Base-by-base conservation (phyloP, 1,284 basidiomycete genomes). In the Megacollybia platyphylla region DNA sequence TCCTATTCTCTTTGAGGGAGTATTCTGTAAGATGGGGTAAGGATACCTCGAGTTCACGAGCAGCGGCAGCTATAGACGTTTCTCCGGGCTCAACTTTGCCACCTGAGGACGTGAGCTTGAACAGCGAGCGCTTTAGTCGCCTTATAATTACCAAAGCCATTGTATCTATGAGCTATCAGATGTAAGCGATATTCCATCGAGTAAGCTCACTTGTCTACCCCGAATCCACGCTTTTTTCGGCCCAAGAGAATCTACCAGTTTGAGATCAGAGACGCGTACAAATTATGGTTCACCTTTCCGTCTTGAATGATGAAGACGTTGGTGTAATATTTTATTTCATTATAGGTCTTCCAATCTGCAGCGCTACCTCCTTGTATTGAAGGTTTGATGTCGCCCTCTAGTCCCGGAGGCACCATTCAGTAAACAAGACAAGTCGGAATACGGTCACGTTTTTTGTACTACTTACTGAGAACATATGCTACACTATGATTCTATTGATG, bases 191-290 rank as follows among this genome's bases (percentile, higher is more conserved):
- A 41, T 32, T 40, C 24, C 35, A 39, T 11, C 13, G n/a, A 37
- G 20, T 10, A 18, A 6, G 58, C 76, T 46, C 49, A 81, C 80
- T 73, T 62, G 45, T 68, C 64, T 31, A 63, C 57, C 2, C 81
- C 83, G 51, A 84, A 75, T 1, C 82, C 83, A 29, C 83, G 65
- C 54, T 82, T 83, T 58, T 87, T 87, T 49, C 68, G 66, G 3
- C 83, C 82, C 0, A 87, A 64, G 1, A 86, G 61, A 5, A 85
- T 62, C 56, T 41, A 27, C 5, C 27, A 42, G 7, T 10, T 28
- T 10, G 17, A 38, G 17, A 29, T 24, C 26, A 7, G 29, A 32
- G 27, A 36, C 24, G 29, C 15, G 7, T 17, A 8, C 11, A 44
- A 8, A 4, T 32, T 17, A 13, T 7, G 27, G 44, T 43, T 35